A percentile compares a stretch with the other conserved stretches of the same genome.
phyloP scores from a whole-genome alignment of 2,329 filamentous ascomycete genomes.

The Aaosphaeria arxii region DNA sequence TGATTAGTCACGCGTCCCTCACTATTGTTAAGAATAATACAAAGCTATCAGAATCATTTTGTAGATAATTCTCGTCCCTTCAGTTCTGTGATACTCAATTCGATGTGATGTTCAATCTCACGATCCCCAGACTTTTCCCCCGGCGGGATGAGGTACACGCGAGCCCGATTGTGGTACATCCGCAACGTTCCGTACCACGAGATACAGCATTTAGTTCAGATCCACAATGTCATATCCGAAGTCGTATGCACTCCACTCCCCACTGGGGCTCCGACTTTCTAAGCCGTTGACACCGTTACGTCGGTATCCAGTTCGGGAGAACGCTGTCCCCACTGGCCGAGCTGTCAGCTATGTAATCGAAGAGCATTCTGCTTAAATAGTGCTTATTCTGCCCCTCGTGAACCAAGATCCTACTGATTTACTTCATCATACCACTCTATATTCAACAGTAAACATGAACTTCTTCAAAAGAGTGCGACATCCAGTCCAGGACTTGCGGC shows the following conservation, averaged over 20 bases:
- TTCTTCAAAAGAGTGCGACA: not conserved
- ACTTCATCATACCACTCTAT: not conserved
- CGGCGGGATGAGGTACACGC: too few relatives aligned
- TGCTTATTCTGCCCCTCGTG: not conserved
- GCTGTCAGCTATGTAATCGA: not conserved
- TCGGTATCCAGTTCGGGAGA: not conserved
- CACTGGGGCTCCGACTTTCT: too few relatives aligned
- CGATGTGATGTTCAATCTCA: not conserved
- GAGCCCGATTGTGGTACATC: not conserved
- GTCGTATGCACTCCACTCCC: too few relatives aligned
- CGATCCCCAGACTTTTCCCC: not conserved
- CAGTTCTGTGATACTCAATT: too few relatives aligned
- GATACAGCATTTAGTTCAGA: not conserved
- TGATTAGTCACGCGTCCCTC: not conserved
- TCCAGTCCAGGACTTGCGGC: constrained; percentile 4
- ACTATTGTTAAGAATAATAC: not conserved
- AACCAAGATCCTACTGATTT: not conserved
- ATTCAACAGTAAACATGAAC: not conserved
- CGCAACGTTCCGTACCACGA: not conserved
- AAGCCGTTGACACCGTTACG: too few relatives aligned
- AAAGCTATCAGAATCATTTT: not conserved
- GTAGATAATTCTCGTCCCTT: not conserved
- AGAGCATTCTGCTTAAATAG: not conserved
- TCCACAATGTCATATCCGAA: too few relatives aligned
- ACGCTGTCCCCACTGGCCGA: not conserved